These are phyloP conservation scores for Cladophialophora immunda DNA, from an alignment of 2,329 filamentous ascomycete species.

Conservation along the genomic window DNA sequence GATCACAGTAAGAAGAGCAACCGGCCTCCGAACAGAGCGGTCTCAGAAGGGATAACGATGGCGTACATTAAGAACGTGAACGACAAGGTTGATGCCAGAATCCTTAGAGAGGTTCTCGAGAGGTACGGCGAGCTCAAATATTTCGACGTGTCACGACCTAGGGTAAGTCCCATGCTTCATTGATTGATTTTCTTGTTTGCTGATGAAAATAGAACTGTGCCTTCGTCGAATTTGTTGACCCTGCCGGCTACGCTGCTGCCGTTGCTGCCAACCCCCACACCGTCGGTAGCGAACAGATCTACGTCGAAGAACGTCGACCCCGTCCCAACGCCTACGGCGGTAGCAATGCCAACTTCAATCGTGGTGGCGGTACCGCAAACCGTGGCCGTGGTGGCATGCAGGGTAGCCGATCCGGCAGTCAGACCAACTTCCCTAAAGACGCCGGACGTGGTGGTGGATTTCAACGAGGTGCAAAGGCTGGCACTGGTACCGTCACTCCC, in stretches of 20 bases:
- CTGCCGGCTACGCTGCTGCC: constrained; percentile 83
- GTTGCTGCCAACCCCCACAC: constrained; percentile 84
- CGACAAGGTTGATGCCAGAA: constrained; percentile 80
- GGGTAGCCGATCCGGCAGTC: constrained; percentile 66
- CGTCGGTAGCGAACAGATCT: constrained; percentile 81
- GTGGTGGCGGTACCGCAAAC: constrained; percentile 68
- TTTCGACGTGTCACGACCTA: constrained; percentile 72
- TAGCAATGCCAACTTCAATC: constrained; percentile 66
- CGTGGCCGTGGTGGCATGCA: constrained; percentile 59
- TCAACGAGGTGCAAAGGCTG: constrained; percentile 69
- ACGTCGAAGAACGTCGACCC: constrained; percentile 87
- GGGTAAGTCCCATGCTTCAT: constrained; percentile 66
- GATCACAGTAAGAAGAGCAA: constrained; percentile 85
- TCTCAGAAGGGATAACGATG: constrained; percentile 77
- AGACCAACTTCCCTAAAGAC: constrained; percentile 73
- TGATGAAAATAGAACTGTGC: constrained; percentile 78
- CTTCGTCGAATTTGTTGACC: constrained; percentile 89
- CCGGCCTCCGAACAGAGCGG: constrained; percentile 67
- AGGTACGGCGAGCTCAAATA: constrained; percentile 72
- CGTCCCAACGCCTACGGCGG: constrained; percentile 74
- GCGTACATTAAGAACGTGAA: constrained; percentile 97
- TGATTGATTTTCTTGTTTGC: constrained; percentile 33
- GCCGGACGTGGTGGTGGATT: constrained; percentile 73
- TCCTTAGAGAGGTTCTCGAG: constrained; percentile 74
- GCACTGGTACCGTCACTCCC: constrained; percentile 61